phyloP scores from a whole-genome alignment of 2,329 filamentous ascomycete species.

The Paraconiothyrium brasiliense region DNA sequence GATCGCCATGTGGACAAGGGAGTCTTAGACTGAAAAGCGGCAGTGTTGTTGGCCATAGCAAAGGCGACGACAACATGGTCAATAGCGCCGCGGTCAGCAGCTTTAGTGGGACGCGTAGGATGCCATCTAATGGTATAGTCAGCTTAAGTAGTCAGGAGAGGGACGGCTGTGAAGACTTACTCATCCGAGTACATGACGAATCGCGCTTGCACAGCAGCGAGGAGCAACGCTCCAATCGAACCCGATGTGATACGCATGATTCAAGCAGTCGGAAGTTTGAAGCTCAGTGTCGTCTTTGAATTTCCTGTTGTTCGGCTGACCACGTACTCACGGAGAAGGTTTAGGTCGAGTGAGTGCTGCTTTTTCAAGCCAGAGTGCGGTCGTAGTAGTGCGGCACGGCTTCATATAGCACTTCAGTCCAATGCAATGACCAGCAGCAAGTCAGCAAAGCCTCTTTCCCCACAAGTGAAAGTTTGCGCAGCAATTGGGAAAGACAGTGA shows the following conservation, averaged over 20 bases:
- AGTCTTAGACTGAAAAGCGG: conserved; percentile 64
- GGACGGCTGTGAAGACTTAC: conserved; percentile 29
- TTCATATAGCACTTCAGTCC: neutral
- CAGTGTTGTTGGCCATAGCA: conserved; percentile 53
- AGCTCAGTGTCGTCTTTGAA: neutral
- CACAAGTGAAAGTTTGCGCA: neutral
- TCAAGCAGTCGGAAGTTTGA: neutral
- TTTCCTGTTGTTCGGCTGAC: neutral
- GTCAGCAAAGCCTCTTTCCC: neutral
- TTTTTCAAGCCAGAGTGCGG: conserved; percentile 6
- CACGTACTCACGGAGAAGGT: neutral
- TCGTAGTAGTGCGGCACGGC: neutral
- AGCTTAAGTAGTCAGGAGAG: neutral
- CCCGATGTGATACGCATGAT: conserved; percentile 35
- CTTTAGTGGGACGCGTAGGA: conserved; percentile 37
- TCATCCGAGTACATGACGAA: conserved; percentile 47
- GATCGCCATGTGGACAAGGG: conserved; percentile 60
- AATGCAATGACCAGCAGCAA: neutral
- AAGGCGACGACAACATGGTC: conserved; percentile 50
- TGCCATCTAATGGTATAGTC: conserved; percentile 38
- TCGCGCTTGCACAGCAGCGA: conserved; percentile 29
- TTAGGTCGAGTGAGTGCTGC: conserved; percentile 8
- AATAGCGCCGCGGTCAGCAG: conserved; percentile 43
- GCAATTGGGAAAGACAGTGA: neutral
- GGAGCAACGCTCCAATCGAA: conserved; percentile 25